phyloP scores from a whole-genome alignment of 1,139 yeast genomes.

The Yamadazyma blattariae region DNA sequence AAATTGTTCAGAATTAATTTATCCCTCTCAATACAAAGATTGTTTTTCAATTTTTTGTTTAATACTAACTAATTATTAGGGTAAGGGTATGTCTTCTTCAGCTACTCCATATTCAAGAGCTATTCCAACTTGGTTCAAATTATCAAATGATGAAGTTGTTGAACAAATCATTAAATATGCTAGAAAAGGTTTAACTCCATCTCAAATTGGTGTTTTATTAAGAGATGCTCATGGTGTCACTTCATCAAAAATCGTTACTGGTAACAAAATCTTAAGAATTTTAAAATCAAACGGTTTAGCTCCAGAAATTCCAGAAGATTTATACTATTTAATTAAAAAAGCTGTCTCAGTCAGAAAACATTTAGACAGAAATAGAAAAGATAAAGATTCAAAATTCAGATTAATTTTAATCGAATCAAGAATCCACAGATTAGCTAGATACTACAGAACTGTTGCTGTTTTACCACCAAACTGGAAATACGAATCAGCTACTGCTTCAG shows the following conservation, averaged over 20 bases:
- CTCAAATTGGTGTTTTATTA: constrained; percentile 98
- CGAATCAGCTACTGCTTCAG: constrained; percentile 99
- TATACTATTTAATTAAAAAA: constrained; percentile 98
- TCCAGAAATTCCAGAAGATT: constrained; percentile 99
- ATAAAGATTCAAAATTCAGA: constrained; percentile 99
- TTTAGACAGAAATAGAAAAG: constrained; percentile 99
- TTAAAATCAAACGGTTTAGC: constrained; percentile 99
- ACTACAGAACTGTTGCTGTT: constrained; percentile 99
- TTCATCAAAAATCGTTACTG: constrained; percentile 95
- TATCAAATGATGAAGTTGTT: constrained; percentile 90
- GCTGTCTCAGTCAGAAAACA: constrained; percentile 99
- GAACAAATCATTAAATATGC: constrained; percentile 99
- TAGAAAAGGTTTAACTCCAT: constrained; percentile 99
- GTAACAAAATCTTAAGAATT: constrained; percentile 99
- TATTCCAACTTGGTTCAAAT: constrained; percentile 99
- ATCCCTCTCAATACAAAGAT: no score
- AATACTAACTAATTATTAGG: constrained; percentile 42
- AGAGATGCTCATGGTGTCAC: constrained; percentile 99
- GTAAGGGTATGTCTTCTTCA: constrained; percentile 99
- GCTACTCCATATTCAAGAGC: constrained; percentile 99
- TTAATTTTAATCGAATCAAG: constrained; percentile 99
- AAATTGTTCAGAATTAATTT: no score
- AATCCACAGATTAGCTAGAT: constrained; percentile 99
- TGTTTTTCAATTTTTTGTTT: no score
- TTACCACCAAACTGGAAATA: constrained; percentile 99